phyloP scores from a whole-genome alignment of 2,329 filamentous ascomycete species.

The Cladosporium sp. region DNA sequence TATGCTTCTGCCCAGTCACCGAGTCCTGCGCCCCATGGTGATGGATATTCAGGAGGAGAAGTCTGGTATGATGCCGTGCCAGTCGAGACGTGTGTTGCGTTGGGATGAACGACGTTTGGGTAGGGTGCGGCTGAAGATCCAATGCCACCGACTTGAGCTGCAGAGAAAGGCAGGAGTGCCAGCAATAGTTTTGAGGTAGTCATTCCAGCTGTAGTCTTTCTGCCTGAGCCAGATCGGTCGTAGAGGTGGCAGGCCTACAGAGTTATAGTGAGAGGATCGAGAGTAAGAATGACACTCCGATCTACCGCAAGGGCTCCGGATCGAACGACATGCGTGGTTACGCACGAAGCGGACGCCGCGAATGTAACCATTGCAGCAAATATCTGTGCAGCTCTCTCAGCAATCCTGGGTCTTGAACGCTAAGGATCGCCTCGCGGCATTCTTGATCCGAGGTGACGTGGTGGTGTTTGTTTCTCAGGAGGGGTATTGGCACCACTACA shows the following conservation, averaged over 20 bases:
- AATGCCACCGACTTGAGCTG: slow-evolving; percentile 3
- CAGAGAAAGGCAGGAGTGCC: not conserved
- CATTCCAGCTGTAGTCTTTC: not conserved
- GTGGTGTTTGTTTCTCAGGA: not conserved
- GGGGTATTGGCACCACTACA: not conserved
- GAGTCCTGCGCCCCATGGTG: slow-evolving; percentile 31
- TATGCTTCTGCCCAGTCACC: slow-evolving; percentile 40
- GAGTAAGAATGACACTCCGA: not conserved
- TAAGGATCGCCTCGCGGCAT: not conserved
- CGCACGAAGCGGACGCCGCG: not conserved
- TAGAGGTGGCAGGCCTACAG: not conserved
- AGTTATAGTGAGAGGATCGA: not conserved
- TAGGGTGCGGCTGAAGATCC: not conserved
- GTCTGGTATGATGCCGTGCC: slow-evolving; percentile 28
- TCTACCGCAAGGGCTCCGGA: not conserved
- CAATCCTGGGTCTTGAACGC: not conserved
- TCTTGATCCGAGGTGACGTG: slow-evolving; percentile 2
- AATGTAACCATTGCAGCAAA: slow-evolving; percentile 1
- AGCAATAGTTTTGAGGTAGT: not conserved
- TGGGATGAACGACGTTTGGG: slow-evolving; percentile 2
- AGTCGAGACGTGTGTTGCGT: slow-evolving; percentile 24
- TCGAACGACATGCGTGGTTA: not conserved
- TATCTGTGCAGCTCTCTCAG: not conserved
- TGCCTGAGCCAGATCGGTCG: not conserved
- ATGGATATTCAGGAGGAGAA: slow-evolving; percentile 31